Evolutionary conservation across 306 rosid genomes (phyloP).

Genomic region (Vigna nakashimae): DNA sequence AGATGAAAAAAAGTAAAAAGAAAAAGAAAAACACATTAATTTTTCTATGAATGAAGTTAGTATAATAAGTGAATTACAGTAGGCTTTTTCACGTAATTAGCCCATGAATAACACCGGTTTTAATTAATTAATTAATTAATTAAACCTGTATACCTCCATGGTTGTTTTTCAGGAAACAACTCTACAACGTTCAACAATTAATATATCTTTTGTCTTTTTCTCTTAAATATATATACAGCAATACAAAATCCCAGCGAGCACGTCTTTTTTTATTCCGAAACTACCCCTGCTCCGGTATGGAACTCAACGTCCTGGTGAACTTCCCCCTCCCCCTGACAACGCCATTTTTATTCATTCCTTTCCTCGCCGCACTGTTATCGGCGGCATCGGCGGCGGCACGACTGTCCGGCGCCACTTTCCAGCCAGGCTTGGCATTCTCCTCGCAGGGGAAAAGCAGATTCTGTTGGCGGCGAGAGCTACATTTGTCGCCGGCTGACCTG

Average conservation of each 20-base stretch:
- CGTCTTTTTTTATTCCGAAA: constrained; percentile 35
- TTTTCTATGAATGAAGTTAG: neutral
- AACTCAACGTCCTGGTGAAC: constrained; percentile 52
- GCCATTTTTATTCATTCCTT: constrained; percentile 37
- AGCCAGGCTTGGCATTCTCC: constrained; percentile 31
- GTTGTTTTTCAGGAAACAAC: neutral
- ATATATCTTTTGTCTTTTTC: neutral
- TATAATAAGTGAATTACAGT: neutral
- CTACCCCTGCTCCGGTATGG: constrained; percentile 73
- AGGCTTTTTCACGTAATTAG: neutral
- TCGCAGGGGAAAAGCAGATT: constrained; percentile 44
- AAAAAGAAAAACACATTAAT: too few species aligned
- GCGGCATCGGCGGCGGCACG: neutral
- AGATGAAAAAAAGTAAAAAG: neutral
- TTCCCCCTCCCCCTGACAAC: constrained; percentile 35
- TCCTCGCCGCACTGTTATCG: constrained; percentile 18
- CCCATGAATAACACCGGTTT: neutral
- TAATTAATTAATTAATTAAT: neutral
- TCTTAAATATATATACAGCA: constrained; percentile 20
- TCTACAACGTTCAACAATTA: neutral
- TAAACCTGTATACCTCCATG: neutral
- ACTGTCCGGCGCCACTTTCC: constrained; percentile 30
- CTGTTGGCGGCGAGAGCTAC: constrained; percentile 46
- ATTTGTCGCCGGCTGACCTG: constrained; percentile 48
- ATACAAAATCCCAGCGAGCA: neutral